Base-by-base conservation (phyloP, 2,329 filamentous ascomycete genomes). In the Trichoderma sp. region DNA sequence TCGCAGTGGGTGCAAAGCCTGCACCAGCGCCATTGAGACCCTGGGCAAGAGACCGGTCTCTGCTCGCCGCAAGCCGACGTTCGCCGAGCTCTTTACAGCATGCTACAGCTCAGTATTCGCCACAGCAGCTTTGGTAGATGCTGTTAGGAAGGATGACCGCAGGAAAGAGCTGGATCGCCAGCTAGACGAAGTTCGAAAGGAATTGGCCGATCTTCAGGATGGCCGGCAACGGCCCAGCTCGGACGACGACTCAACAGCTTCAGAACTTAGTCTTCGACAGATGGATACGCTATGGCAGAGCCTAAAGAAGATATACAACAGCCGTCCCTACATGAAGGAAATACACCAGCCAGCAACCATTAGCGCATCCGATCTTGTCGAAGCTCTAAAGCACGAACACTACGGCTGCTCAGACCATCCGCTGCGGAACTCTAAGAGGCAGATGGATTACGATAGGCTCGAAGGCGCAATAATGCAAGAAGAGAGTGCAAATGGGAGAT, bases 91-190 rank as follows among this genome's bases (percentile, higher is more conserved):
- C 72, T 85, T 91, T 77, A 92, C 91, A 28, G 88, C 91, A 50
- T 88, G 87, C 78, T 93, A 93, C 77, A 91, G 91, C 30, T 88
- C 89, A 39, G 86, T 91, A 68, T 87, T 92, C 76, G 90, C 89
- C 6, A 88, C 88, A 2, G 91, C 90, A 2, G 86, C 90, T 12
- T 82, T 91, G 3, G 82, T 88, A 34, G 92, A 94, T 78, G 87
- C 88, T 6, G 82, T 84, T 32, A 79, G 82, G 34, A 93, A 93
- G 78, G 84, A 88, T 68, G 82, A 83, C 53, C 84, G 88, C 73
- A 85, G 87, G 61, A 84, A 84, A 73, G 86, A 90, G 74, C 88
- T 92, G 82, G 90, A 93, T 69, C 78, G 81, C 23, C 86, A 88
- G 71, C 86, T 93, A 74, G 85, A 87, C 32, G 83, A 87, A 68